These are phyloP conservation scores for Lichtheimia ornata DNA, from an alignment of 371 early-diverging fungal species.

Conservation along the genomic window DNA sequence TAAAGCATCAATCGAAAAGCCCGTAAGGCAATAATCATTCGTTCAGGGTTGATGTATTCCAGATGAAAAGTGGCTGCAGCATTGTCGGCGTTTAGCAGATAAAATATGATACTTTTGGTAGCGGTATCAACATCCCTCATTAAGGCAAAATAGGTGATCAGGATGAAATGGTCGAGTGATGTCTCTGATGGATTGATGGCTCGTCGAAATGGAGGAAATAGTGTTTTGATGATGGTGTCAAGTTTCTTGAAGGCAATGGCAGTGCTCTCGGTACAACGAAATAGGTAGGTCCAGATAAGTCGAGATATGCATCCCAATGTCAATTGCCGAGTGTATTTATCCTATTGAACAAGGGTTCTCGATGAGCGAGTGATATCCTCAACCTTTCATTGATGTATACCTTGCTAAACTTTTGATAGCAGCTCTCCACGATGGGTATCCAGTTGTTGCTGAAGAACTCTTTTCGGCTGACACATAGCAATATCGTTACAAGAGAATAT, in stretches of 20 bases:
- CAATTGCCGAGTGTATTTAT: constrained; percentile 70
- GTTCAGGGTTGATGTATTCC: constrained; percentile 70
- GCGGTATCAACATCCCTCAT: constrained; percentile 82
- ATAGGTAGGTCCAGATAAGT: constrained; percentile 92
- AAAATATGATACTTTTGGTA: constrained; percentile 68
- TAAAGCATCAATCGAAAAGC: constrained; percentile 73
- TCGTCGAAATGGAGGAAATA: constrained; percentile 71
- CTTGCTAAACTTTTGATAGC: constrained; percentile 77
- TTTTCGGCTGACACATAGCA: constrained; percentile 86
- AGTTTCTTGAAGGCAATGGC: constrained; percentile 59
- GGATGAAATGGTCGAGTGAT: constrained; percentile 74
- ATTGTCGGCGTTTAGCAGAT: constrained; percentile 65
- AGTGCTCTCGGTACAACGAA: constrained; percentile 79
- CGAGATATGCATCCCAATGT: constrained; percentile 82
- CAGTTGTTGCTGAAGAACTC: constrained; percentile 88
- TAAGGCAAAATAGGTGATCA: constrained; percentile 79
- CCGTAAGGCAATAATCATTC: constrained; percentile 74
- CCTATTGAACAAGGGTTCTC: constrained; percentile 29
- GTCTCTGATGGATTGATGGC: constrained; percentile 75
- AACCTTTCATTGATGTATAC: constrained; percentile 23
- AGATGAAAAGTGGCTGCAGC: constrained; percentile 41
- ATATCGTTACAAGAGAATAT: constrained; percentile 83
- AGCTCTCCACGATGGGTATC: constrained; percentile 72
- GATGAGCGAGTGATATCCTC: neutral
- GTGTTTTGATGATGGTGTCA: constrained; percentile 65